Conservation (phyloP, 768 basidiomycete genomes). For the Fomitopsis pulvina region DNA sequence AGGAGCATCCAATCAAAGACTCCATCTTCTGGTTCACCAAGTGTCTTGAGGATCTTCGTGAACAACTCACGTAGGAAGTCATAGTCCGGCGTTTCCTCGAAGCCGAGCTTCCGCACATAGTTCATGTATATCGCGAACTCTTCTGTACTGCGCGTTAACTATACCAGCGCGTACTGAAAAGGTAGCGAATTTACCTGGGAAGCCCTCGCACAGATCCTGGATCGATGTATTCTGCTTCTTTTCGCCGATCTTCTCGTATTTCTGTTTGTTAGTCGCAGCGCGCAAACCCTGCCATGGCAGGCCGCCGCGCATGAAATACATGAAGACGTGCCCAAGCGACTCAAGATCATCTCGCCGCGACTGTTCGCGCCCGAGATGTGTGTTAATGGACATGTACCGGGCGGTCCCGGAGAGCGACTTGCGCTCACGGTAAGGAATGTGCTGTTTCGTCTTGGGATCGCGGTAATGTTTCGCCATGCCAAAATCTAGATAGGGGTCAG, state of each 20-base stretch:
- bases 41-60: conserved; percentile 80
- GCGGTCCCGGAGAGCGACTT: conserved; percentile 96
- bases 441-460: conserved; percentile 94
- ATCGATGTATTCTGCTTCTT: conserved; percentile 96
- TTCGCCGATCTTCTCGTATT: conserved; percentile 99
- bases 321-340: conserved; percentile 97
- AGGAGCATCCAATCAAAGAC: conserved; percentile 96
- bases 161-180: neutral
- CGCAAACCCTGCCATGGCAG: conserved; percentile 97
- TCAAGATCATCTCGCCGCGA: conserved; percentile 95
- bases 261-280: conserved; percentile 98
- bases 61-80: conserved; percentile 96
- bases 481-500: conserved; percentile 56
- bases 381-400: conserved; percentile 99
- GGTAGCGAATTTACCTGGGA: conserved; percentile 65
- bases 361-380: conserved; percentile 92
- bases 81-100: conserved; percentile 96
- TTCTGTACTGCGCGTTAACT: conserved; percentile 42
- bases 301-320: conserved; percentile 96
- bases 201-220: conserved; percentile 90
- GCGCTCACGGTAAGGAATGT: conserved; percentile 98
- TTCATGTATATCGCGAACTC: conserved; percentile 99
- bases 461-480: conserved; percentile 99
- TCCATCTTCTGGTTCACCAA: conserved; percentile 86
- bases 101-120: conserved; percentile 97